Conservation (phyloP, 306 rosid genomes). For the Begonia loranthoides region DNA sequence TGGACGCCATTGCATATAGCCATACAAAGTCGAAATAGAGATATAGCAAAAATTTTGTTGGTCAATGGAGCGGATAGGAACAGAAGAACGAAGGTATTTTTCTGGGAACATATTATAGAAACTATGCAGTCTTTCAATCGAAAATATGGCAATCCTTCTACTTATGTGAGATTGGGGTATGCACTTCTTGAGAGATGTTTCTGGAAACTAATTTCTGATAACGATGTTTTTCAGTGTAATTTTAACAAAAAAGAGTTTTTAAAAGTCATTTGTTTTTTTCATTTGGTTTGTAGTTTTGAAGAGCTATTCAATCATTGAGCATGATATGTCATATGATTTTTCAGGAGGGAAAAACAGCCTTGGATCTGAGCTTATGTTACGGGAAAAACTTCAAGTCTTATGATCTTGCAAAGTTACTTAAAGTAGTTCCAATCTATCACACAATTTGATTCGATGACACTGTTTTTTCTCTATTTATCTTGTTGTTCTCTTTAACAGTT, state of each 20-base stretch:
- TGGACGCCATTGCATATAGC: slow-evolving; percentile 95
- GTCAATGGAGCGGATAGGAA: slow-evolving; percentile 70
- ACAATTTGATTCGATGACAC: slow-evolving; percentile 18
- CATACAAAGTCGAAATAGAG: slow-evolving; percentile 75
- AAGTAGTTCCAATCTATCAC: slow-evolving; percentile 31
- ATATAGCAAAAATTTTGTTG: slow-evolving; percentile 66
- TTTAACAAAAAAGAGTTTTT: too few relatives aligned
- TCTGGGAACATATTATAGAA: background rate
- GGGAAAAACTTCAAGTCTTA: slow-evolving; percentile 84
- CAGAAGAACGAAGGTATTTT: slow-evolving; percentile 59
- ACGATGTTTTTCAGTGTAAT: too few relatives aligned
- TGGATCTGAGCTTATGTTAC: slow-evolving; percentile 71
- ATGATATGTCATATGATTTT: slow-evolving; percentile 7
- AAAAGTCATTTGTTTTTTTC: background rate
- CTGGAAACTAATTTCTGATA: too few relatives aligned
- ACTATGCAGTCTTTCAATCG: background rate
- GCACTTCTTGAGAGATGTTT: too few relatives aligned
- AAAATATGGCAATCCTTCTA: background rate
- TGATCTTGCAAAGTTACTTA: slow-evolving; percentile 67
- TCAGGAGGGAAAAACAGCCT: slow-evolving; percentile 79
- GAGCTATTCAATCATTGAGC: too few relatives aligned
- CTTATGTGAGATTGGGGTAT: too few relatives aligned
- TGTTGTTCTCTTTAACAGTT: too few relatives aligned
- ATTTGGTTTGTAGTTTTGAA: background rate
- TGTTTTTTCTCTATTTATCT: background rate